phyloP scores from a whole-genome alignment of 192 early-diverging fungal species.

The Coemansia reversa region DNA sequence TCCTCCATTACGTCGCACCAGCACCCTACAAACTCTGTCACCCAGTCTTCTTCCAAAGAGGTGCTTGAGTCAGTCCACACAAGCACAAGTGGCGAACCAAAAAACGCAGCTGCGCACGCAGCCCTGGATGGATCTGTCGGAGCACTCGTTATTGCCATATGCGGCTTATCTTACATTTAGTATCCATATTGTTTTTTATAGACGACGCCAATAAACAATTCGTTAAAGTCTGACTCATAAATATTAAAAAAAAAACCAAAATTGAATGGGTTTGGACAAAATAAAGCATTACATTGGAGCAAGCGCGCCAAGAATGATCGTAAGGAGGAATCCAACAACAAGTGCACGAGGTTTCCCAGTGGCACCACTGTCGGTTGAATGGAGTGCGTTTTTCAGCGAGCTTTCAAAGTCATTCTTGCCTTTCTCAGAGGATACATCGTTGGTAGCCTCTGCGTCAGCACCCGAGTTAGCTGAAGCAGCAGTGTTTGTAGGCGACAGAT shows the following conservation, averaged over 20 bases:
- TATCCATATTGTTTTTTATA: not conserved
- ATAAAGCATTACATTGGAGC: conserved; percentile 22
- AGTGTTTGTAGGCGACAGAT: conserved; percentile 15
- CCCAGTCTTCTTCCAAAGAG: conserved; percentile 12
- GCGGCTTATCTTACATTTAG: conserved; percentile 39
- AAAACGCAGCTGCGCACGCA: conserved; percentile 14
- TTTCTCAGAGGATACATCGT: conserved; percentile 18
- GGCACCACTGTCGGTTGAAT: conserved; percentile 15
- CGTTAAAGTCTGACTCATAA: too few relatives aligned
- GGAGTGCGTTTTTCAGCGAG: conserved; percentile 13
- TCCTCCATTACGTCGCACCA: too few relatives aligned
- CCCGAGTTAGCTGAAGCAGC: not conserved
- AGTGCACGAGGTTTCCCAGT: conserved; percentile 19
- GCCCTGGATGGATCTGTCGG: conserved; percentile 33
- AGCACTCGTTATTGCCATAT: conserved; percentile 40
- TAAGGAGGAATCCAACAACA: conserved; percentile 28
- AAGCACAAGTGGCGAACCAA: conserved; percentile 25
- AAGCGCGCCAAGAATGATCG: conserved; percentile 19
- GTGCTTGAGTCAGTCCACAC: conserved; percentile 3
- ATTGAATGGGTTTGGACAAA: conserved; percentile 4
- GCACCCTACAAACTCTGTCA: not conserved
- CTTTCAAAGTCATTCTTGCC: conserved; percentile 22
- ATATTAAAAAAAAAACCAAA: too few relatives aligned
- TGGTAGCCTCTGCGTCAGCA: conserved; percentile 10
- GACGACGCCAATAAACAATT: too few relatives aligned